phyloP scores from a whole-genome alignment of 495 filamentous ascomycete species.

The Aspergillus conjunctus region DNA sequence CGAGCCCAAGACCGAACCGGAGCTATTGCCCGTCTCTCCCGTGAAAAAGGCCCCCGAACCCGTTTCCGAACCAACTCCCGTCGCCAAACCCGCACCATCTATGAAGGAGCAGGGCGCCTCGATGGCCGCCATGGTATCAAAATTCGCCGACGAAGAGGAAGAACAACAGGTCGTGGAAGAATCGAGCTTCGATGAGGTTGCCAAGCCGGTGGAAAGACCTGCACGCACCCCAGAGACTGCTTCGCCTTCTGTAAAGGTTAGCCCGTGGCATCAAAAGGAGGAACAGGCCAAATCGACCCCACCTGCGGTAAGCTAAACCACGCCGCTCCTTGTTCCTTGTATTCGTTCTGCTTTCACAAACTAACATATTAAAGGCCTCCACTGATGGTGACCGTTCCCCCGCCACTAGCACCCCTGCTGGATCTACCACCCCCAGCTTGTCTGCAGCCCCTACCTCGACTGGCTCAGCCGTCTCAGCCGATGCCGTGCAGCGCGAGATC shows the following conservation, averaged over 20 bases:
- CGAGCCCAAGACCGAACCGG: constrained; percentile 49
- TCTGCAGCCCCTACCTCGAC: constrained; percentile 24
- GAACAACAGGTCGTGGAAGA: constrained; percentile 61
- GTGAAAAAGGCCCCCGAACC: constrained; percentile 41
- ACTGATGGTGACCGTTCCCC: constrained; percentile 21
- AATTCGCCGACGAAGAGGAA: constrained; percentile 76
- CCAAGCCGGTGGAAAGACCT: constrained; percentile 62
- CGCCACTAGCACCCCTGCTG: constrained; percentile 19
- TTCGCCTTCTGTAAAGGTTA: constrained; percentile 38
- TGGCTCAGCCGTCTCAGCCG: constrained; percentile 22
- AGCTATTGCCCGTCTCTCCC: constrained; percentile 53
- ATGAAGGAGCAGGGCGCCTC: constrained; percentile 83
- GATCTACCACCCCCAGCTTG: constrained; percentile 29
- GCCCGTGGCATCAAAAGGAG: constrained; percentile 41
- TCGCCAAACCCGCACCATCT: constrained; percentile 60
- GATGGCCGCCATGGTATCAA: constrained; percentile 79
- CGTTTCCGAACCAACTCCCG: constrained; percentile 39
- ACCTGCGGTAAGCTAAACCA: constrained; percentile 19
- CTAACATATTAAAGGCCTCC: constrained; percentile 16
- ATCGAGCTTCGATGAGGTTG: constrained; percentile 80
- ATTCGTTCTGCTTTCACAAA: no score
- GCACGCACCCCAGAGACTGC: constrained; percentile 32
- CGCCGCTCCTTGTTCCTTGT: no score
- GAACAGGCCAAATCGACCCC: constrained; percentile 29
- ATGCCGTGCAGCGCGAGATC: constrained; percentile 42